Conservation (phyloP, 2,329 filamentous ascomycete species). For the Phaeosphaeria sp. region DNA sequence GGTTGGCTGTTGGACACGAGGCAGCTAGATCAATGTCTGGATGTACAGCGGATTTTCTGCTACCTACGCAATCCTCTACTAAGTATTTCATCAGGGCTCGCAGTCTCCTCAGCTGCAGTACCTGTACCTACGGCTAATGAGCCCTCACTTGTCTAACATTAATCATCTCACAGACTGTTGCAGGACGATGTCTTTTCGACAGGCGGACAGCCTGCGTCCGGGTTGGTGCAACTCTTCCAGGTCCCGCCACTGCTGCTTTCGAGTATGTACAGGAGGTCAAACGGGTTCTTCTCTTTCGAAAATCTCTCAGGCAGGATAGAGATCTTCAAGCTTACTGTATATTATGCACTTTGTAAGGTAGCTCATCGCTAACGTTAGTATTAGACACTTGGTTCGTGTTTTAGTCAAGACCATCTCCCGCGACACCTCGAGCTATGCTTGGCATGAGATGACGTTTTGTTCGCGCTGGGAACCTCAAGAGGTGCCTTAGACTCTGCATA, state of each 20-base stretch:
- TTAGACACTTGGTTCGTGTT: conserved; percentile 21
- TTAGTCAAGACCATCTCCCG: conserved; percentile 12
- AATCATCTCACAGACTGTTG: neutral
- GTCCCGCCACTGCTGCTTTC: conserved; percentile 16
- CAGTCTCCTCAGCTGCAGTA: neutral
- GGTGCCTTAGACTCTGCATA: conserved; percentile 14
- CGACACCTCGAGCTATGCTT: conserved; percentile 8
- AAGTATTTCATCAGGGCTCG: neutral
- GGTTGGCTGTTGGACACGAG: neutral
- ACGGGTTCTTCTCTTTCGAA: conserved; percentile 21
- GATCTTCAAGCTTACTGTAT: neutral
- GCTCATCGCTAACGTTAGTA: neutral
- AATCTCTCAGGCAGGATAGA: conserved; percentile 5
- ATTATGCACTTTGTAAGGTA: conserved; percentile 5
- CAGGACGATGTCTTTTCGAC: neutral
- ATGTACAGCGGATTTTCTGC: neutral
- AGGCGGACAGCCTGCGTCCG: neutral
- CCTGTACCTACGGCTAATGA: neutral
- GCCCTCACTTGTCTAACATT: neutral
- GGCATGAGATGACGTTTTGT: conserved; percentile 27
- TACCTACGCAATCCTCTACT: neutral
- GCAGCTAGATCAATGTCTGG: neutral
- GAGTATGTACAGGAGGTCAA: conserved; percentile 18
- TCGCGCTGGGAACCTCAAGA: conserved; percentile 9
- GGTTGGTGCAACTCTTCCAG: conserved; percentile 13